Evolutionary conservation across 495 filamentous ascomycete species (phyloP).

Genomic region (Diplogelasinospora grovesii): DNA sequence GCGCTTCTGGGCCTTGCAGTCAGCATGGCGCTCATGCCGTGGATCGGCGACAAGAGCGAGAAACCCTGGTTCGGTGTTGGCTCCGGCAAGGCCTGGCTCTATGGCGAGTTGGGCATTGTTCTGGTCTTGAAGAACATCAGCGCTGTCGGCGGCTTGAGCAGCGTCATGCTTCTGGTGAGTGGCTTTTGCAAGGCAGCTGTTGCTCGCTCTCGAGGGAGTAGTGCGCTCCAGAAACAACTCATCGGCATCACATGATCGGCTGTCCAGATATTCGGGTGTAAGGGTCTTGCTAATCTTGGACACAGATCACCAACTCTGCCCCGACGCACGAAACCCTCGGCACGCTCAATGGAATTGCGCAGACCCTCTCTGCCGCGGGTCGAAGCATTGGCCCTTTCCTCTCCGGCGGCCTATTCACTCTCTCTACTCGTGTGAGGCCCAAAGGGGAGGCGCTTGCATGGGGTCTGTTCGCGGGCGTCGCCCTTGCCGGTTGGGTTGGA

Average conservation of each 20-base stretch:
- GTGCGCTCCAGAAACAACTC: too few species aligned
- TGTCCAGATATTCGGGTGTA: too few species aligned
- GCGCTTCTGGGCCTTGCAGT: constrained; percentile 76
- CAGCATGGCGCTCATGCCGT: constrained; percentile 83
- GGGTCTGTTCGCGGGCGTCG: constrained; percentile 71
- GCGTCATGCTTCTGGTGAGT: constrained; percentile 76
- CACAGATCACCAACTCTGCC: constrained; percentile 90
- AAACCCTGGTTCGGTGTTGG: constrained; percentile 40
- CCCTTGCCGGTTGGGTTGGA: constrained; percentile 68
- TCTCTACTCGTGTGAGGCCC: constrained; percentile 57
- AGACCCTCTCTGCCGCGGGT: constrained; percentile 87
- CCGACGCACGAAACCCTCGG: constrained; percentile 81
- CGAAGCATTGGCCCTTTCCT: constrained; percentile 84
- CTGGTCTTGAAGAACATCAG: constrained; percentile 84
- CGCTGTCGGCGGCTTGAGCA: constrained; percentile 81
- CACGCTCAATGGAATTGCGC: constrained; percentile 87
- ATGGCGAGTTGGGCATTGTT: constrained; percentile 67
- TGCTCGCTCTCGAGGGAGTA: too few species aligned
- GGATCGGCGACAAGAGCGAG: constrained; percentile 67
- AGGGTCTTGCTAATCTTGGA: too few species aligned
- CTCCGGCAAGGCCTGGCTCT: constrained; percentile 57
- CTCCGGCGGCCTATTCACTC: constrained; percentile 74
- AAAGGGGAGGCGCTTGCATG: constrained; percentile 85
- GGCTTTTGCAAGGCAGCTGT: neutral
- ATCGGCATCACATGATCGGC: too few species aligned